phyloP scores from a whole-genome alignment of 2,329 filamentous ascomycete species.

The Aspergillus tamarii region DNA sequence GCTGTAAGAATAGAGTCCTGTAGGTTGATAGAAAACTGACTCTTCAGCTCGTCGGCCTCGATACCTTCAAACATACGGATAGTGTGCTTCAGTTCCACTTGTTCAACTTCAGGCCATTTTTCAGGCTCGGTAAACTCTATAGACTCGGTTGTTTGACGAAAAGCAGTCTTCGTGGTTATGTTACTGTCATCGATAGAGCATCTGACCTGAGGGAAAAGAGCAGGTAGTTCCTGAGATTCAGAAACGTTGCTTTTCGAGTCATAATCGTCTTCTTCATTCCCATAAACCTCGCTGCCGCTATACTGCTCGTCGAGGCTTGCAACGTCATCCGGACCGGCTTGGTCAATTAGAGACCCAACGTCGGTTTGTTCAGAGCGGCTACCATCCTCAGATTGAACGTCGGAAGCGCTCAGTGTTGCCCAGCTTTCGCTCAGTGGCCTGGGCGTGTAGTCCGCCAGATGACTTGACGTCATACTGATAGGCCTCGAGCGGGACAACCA shows the following conservation, averaged over 20 bases:
- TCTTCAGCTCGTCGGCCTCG: constrained; percentile 33
- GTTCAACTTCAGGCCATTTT: constrained; percentile 42
- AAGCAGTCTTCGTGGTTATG: constrained; percentile 38
- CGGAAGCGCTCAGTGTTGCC: constrained; percentile 49
- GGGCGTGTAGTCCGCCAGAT: constrained; percentile 28
- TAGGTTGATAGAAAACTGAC: constrained; percentile 30
- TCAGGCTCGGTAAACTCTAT: constrained; percentile 50
- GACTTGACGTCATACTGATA: constrained; percentile 44
- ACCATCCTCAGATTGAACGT: constrained; percentile 50
- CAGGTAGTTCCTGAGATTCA: constrained; percentile 35
- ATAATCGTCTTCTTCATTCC: constrained; percentile 36
- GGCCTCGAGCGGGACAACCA: constrained; percentile 47
- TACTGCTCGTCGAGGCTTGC: constrained; percentile 47
- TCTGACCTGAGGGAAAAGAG: constrained; percentile 31
- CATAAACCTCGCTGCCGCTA: constrained; percentile 40
- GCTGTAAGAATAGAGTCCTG: constrained; percentile 39
- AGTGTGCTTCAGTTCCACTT: constrained; percentile 47
- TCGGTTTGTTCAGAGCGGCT: constrained; percentile 49
- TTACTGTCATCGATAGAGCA: constrained; percentile 39
- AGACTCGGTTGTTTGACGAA: constrained; percentile 37
- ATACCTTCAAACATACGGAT: constrained; percentile 40
- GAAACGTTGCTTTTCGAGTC: constrained; percentile 31
- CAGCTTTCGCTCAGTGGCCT: constrained; percentile 50
- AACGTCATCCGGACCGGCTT: constrained; percentile 47
- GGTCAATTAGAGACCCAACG: constrained; percentile 47